Base-by-base conservation (phyloP, 2,329 filamentous ascomycete species). In the Colletotrichum noveboracense region DNA sequence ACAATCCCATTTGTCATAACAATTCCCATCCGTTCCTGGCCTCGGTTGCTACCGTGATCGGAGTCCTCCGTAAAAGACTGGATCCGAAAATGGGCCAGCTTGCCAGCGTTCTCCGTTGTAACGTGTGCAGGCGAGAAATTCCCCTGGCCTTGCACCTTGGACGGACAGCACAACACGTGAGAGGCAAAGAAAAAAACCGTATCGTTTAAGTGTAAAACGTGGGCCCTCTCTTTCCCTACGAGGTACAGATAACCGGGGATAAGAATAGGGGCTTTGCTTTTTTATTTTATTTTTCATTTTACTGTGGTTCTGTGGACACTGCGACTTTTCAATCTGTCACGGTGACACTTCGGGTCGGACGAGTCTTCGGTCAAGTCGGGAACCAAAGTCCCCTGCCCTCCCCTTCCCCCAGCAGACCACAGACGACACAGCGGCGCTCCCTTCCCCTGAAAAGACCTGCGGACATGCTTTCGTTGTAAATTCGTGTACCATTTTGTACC, bases 1-100 rank as follows among this genome's bases (percentile, higher is more conserved):
- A 21, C 34, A 48, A 70, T 52, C 32, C 36, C 67, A 70, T 62
- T 70, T 62, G 56, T 70, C 55, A 62, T 30, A 55, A 36, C 32
- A 68, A 60, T 60, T 30, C 66, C 32, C 21, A 67, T 55, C 26
- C n/a, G 3, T 66, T n/a, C 28, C 1, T 21, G 12, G 2, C 14
- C 56, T 70, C 58, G 55, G 66, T 60, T 69, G 32, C 55, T 43
- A 69, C 66, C 66, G 34, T 60, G 66, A 58, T 69, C 66, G 66
- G 66, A 58, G 66, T 69, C 55, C 32, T 69, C 55, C 66, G 66
- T 69, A 43, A 43, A 43, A 66, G 16, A 66, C 5, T n/a, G 43
- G 43, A 48, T 21, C 43, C 43, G 43, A 21, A 13, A 48, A 24
- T 26, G 32, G 21, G 21, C 21, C 32, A 36, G 34, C 34, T 1